Evolutionary conservation across 1,284 basidiomycete genomes (phyloP), one percentile per base, ranked within the genome.

Genomic region (Leccinum solheimii): DNA sequence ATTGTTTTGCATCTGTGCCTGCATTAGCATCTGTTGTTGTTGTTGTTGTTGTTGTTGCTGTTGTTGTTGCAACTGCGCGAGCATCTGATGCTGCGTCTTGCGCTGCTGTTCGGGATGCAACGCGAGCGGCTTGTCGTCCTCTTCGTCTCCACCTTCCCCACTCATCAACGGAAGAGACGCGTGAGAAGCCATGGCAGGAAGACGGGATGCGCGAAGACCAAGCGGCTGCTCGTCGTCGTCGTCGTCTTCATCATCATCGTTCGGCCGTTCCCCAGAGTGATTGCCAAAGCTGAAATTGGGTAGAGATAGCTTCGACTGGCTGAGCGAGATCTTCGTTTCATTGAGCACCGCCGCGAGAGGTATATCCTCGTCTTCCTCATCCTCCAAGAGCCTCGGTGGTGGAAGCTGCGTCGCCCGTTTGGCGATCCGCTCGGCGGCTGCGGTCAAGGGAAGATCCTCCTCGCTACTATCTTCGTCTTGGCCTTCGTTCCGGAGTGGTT

Each of bases 71-170:
- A 81, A 76, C 61, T 81, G 83, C n/a, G 83, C 79, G 65, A 87
- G 76, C 79, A 90, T 83, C 64, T 86, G 81, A 69, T 85, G 86
- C 68, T 90, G 88, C n/a, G 87, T 86, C 63, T 83, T 83, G 57
- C 88, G 86, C 66, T 90, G 84, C 66, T 91, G 89, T 63, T 90
- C 87, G 14, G 90, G 89, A 71, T 90, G 89, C 62, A 90, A 77
- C 7, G 81, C 90, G n/a, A 92, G 79, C 7, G 84, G 83, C 55
- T 70, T 73, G 63, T 84, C 78, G 62, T 84, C 83, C 0, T 84
- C 74, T 48, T 83, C 82, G 54, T 81, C 83, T 2, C 78, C 66
- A 11, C 59, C 66, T 32, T 56, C 65, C 23, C 54, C 60, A 19
- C 61, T 61, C 36, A 58, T 54, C 16, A 63, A 43, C 11, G 67